phyloP scores from a whole-genome alignment of 2,329 filamentous ascomycete genomes.

The Neurospora sp. region DNA sequence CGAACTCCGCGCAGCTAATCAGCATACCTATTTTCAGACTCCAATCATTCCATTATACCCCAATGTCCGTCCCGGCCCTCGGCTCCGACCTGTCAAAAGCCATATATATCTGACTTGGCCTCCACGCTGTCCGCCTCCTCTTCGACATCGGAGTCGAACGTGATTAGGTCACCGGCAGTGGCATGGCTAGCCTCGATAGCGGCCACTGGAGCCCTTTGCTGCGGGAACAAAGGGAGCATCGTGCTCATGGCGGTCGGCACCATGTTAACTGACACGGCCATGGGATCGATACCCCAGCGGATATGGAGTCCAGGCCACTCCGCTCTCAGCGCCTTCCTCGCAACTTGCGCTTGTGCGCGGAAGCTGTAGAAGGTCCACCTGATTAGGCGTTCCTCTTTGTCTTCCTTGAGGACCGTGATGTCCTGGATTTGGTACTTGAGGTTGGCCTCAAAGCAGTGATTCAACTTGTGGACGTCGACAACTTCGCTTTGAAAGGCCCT shows the following conservation, averaged over 20 bases:
- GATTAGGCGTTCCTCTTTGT: background rate
- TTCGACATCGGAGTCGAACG: background rate
- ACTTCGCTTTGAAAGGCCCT: too few relatives aligned
- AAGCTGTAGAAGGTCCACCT: background rate
- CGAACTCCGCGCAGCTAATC: background rate
- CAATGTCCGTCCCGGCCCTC: too few relatives aligned
- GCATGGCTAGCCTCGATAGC: background rate
- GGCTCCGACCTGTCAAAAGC: background rate
- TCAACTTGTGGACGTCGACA: too few relatives aligned
- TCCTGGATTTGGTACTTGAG: background rate
- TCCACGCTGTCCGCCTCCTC: background rate
- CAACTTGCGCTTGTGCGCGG: background rate
- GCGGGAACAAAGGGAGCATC: background rate
- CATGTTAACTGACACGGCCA: background rate
- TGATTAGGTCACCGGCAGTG: background rate
- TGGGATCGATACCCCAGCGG: conserved; percentile 3
- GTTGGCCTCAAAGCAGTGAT: background rate
- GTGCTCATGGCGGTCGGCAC: background rate
- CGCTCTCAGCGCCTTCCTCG: background rate
- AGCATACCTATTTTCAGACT: background rate
- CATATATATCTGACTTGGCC: background rate
- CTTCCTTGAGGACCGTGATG: too few relatives aligned
- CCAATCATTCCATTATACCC: background rate
- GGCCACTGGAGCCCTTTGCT: background rate
- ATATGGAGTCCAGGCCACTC: background rate